Base-by-base conservation (phyloP, 768 basidiomycete species). In the Kwoniella europaea region DNA sequence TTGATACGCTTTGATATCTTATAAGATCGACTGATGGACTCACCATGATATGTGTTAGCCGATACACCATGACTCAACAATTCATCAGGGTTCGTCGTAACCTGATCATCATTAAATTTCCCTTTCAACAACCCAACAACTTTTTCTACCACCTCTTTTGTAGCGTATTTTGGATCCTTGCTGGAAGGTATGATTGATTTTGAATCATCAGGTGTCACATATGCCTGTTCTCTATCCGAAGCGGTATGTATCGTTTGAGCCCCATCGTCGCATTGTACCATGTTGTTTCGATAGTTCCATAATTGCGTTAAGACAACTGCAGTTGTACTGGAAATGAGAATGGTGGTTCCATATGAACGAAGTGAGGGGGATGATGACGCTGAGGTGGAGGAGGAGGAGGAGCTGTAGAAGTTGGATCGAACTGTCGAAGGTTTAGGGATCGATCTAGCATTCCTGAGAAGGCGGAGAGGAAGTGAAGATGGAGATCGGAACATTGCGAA, bases 21-120 rank as follows among this genome's bases (percentile, higher is more conserved):
- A 15, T 4, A 16, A 44, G 15, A 58, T 13, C 13, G 12, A 42
- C 20, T 15, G 24, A 18, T 6, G 55, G 5, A 27, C 72, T 69
- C 58, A 75, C 74, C 65, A 62, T 75, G 74, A 64, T 75, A 75
- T 1, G 74, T 75, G 52, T 75, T 75, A 4, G 74, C 58, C 6
- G 74, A 75, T 10, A 55, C 44, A 13, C 74, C 74, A 71, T 75
- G 74, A 52, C 67, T 67, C 13, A 75, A 61, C 57, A 71, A 46
- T 10, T 75, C 74, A 58, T 75, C 74, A 52, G 56, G 46, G 54
- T 75, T 59, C 7, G 60, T 67, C 10, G 74, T 61, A 24, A 75
- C 74, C 29, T 75, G 67, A 52, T 72, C 74, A 20, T 75, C 64
- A 9, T 60, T 24, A 4, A 75, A 61, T 54, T 35, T 62, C 22